phyloP scores from a whole-genome alignment of 345 rosid species.

The Eucalyptus tenuipes region DNA sequence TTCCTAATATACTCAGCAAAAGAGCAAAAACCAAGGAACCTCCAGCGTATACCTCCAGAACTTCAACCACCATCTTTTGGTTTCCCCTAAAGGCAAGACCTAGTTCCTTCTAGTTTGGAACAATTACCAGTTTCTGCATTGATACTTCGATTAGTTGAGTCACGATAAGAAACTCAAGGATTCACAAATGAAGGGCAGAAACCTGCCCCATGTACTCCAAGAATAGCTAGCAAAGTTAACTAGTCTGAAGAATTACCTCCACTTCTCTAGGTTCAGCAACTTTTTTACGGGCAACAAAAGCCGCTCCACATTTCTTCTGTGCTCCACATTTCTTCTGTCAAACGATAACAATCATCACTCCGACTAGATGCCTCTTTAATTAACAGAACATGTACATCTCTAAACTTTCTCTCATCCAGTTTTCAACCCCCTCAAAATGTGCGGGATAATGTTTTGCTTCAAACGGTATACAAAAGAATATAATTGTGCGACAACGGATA shows the following conservation, averaged over 20 bases:
- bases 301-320: conserved; percentile 25
- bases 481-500: background rate
- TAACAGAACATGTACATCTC: background rate
- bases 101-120: conserved; percentile 74
- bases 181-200: background rate
- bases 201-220: background rate
- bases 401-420: background rate
- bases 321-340: conserved; percentile 45
- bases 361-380: background rate
- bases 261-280: conserved; percentile 82
- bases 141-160: background rate
- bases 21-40: background rate
- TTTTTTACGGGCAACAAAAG: conserved; percentile 79
- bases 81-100: conserved; percentile 83
- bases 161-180: background rate
- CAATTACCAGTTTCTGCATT: conserved; percentile 64
- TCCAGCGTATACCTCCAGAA: conserved; percentile 2
- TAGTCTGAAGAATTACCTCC: conserved; percentile 37
- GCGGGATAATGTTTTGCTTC: background rate
- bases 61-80: conserved; percentile 74
- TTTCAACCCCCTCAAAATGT: background rate
- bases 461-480: background rate
- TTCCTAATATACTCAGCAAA: background rate
- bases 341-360: background rate
- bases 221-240: background rate